A percentile compares a stretch with the other conserved stretches of the same genome.
These are phyloP conservation scores for Radiomyces spectabilis DNA, from an alignment of 192 early-diverging fungal genomes.

Conservation along the genomic window DNA sequence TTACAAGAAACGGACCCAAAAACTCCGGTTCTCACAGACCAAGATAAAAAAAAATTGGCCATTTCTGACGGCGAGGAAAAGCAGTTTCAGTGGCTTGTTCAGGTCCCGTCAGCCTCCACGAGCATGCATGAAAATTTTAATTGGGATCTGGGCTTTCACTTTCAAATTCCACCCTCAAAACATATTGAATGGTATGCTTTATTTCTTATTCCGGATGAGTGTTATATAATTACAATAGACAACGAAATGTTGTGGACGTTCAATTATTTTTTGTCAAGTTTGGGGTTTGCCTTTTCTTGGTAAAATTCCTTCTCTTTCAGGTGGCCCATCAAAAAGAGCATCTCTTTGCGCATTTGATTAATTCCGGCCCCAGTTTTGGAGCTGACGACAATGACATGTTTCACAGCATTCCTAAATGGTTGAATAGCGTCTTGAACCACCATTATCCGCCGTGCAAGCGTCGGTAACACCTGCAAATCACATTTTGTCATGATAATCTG, in stretches of 20 bases:
- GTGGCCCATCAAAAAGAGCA: slow-evolving; percentile 23
- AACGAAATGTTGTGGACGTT: too few relatives aligned
- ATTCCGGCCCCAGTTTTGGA: slow-evolving; percentile 50
- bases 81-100: too few relatives aligned
- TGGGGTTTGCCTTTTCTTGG: too few relatives aligned
- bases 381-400: slow-evolving; percentile 55
- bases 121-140: too few relatives aligned
- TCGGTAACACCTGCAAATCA: slow-evolving; percentile 54
- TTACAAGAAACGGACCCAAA: too few relatives aligned
- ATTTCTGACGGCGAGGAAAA: too few relatives aligned
- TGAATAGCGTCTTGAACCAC: slow-evolving; percentile 35
- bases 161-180: not conserved
- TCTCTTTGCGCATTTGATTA: slow-evolving; percentile 63
- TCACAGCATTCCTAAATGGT: slow-evolving; percentile 27
- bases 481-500: slow-evolving; percentile 67
- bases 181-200: not conserved
- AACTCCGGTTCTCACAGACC: too few relatives aligned
- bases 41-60: too few relatives aligned
- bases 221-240: not conserved
- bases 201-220: not conserved
- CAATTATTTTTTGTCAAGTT: not conserved
- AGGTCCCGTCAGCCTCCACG: too few relatives aligned
- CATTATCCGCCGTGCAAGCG: slow-evolving; percentile 54
- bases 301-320: too few relatives aligned
- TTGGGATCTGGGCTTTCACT: too few relatives aligned